Conservation (phyloP, 768 basidiomycete species). For the Hericium alpestre region DNA sequence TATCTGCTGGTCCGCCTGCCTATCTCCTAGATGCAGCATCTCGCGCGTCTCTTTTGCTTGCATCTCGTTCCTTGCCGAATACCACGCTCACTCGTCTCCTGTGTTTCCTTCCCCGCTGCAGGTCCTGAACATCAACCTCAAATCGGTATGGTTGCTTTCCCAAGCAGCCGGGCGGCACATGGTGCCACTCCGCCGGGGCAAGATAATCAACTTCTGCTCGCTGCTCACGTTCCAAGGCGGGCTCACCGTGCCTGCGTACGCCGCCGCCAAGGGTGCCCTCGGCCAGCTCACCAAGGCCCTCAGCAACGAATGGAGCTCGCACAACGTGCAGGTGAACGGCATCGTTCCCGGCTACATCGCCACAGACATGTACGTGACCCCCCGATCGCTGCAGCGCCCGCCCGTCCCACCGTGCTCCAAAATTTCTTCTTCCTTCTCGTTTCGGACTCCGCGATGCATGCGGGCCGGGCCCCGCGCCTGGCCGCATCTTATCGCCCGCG, state of each 20-base stretch:
- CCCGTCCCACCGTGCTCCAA: conserved; percentile 2
- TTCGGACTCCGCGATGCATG: neutral
- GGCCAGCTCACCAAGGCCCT: conserved; percentile 83
- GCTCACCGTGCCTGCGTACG: conserved; percentile 77
- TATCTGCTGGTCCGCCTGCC: conserved; percentile 1
- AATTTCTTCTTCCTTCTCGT: neutral
- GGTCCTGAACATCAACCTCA: conserved; percentile 84
- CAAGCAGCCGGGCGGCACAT: conserved; percentile 87
- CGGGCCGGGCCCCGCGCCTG: conserved; percentile 8
- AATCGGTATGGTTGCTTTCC: conserved; percentile 74
- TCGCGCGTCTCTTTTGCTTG: neutral
- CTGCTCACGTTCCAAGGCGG: conserved; percentile 36
- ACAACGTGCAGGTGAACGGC: conserved; percentile 82
- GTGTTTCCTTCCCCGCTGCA: conserved; percentile 18
- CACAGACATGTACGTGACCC: conserved; percentile 65
- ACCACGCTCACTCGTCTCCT: conserved; percentile 2
- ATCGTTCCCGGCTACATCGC: conserved; percentile 83
- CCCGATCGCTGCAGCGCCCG: conserved; percentile 6
- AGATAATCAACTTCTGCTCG: conserved; percentile 54
- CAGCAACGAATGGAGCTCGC: conserved; percentile 86
- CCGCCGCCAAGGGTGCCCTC: conserved; percentile 82
- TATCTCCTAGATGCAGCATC: neutral
- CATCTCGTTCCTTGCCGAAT: neutral
- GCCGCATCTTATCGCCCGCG: neutral
- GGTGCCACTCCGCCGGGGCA: conserved; percentile 61